Evolutionary conservation across 2,329 filamentous ascomycete genomes (phyloP).

Genomic region (Curvularia eragrostidis): DNA sequence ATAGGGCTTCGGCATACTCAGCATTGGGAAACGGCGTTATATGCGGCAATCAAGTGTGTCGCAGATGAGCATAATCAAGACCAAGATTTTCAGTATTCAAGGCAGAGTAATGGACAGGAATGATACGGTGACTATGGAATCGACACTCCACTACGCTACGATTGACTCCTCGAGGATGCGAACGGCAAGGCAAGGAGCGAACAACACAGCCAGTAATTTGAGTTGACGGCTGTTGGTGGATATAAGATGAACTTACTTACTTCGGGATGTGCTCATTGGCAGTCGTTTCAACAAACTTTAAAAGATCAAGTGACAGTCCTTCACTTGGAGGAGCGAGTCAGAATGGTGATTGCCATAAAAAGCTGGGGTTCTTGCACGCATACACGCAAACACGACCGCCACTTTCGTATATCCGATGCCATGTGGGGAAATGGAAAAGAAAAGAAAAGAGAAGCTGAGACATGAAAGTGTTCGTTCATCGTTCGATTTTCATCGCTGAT

Average conservation of each 20-base stretch:
- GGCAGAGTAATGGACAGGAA: constrained; percentile 17
- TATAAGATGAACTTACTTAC: not conserved
- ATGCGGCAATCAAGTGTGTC: constrained; percentile 23
- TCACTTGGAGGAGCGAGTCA: not conserved
- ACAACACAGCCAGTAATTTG: constrained; percentile 7
- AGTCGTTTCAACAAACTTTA: not conserved
- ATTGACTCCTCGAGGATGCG: constrained; percentile 7
- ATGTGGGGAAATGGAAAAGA: not conserved
- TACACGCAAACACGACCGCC: not conserved
- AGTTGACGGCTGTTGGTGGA: not conserved
- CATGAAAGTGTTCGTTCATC: not conserved
- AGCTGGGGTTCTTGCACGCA: constrained; percentile 1
- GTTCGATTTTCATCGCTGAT: constrained; percentile 6
- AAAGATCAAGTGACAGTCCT: not conserved
- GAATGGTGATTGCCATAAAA: not conserved
- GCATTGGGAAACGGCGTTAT: constrained; percentile 39
- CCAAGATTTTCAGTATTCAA: constrained; percentile 24
- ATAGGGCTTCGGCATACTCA: constrained; percentile 23
- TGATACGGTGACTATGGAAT: constrained; percentile 16
- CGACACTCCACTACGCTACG: constrained; percentile 1
- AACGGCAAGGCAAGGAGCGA: constrained; percentile 7
- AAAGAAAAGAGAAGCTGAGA: not conserved
- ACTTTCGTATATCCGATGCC: not conserved
- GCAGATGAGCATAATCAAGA: constrained; percentile 39
- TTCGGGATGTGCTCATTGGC: not conserved